Conservation (phyloP, 129 eudicot species). For the Escallonia rubra region DNA sequence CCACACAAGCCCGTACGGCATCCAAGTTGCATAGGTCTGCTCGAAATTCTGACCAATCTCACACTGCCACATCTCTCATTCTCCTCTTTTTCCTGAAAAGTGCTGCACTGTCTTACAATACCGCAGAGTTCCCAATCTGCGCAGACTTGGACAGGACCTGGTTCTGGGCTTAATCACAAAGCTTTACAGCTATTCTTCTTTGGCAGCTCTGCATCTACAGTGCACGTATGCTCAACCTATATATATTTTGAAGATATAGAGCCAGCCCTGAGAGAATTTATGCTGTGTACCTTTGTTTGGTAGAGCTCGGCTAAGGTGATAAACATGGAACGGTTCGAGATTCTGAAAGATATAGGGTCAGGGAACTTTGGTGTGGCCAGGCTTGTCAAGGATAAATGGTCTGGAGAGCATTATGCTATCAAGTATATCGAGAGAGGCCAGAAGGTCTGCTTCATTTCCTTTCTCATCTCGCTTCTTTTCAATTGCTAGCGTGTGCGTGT, state of each 20-base stretch:
- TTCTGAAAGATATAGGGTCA: slow-evolving; percentile 54
- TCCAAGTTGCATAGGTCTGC: no score
- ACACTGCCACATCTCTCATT: no score
- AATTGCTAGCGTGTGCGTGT: neutral
- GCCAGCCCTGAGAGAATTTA: no score
- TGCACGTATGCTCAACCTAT: neutral
- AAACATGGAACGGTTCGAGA: slow-evolving; percentile 66
- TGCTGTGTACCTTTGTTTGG: no score
- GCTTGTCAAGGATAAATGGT: slow-evolving; percentile 62
- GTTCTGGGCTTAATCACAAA: no score
- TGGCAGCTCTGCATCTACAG: neutral
- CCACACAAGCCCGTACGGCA: no score
- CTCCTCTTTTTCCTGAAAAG: no score
- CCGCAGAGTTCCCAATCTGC: no score
- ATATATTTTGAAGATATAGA: neutral
- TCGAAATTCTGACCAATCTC: no score
- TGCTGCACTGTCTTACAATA: no score
- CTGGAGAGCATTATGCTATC: slow-evolving; percentile 66
- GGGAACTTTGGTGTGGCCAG: slow-evolving; percentile 79
- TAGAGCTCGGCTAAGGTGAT: neutral
- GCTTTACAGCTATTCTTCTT: no score
- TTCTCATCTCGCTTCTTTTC: neutral
- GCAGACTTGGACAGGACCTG: no score
- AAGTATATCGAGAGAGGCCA: slow-evolving; percentile 78
- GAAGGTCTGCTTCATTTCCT: slow-evolving; percentile 32